Conservation (phyloP, 2,329 filamentous ascomycete genomes). For the Colletotrichum tamarilloi region DNA sequence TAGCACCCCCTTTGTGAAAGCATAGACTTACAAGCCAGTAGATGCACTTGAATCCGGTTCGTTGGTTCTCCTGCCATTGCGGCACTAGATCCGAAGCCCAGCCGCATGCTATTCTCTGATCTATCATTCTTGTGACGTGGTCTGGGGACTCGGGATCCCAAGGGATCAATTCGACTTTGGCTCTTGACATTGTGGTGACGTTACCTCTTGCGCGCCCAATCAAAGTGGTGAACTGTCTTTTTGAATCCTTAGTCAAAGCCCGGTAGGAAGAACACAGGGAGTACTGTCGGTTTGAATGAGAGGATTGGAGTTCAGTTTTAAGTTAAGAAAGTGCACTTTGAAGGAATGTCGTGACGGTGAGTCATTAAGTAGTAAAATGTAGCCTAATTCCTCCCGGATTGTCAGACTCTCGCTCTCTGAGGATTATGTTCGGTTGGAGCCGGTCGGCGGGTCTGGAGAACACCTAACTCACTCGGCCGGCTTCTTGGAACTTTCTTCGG, state of each 20-base stretch:
- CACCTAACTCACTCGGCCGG: background rate
- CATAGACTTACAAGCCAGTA: constrained; percentile 37
- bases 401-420: background rate
- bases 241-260: too few relatives aligned
- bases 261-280: too few relatives aligned
- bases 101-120: constrained; percentile 41
- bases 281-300: background rate
- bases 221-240: background rate
- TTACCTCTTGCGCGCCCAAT: too few relatives aligned
- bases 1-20: background rate
- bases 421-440: background rate
- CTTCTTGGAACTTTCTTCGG: background rate
- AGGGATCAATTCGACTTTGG: constrained; percentile 38
- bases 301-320: background rate
- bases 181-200: background rate
- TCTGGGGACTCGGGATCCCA: constrained; percentile 41
- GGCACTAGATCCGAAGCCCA: constrained; percentile 39
- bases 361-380: background rate
- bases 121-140: constrained; percentile 39
- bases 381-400: background rate
- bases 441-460: background rate
- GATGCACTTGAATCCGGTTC: constrained; percentile 35
- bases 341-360: background rate
- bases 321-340: background rate
- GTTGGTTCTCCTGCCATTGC: constrained; percentile 38